Evolutionary conservation across 2,329 filamentous ascomycete genomes (phyloP), one percentile per base, ranked within the genome.

Genomic region (Amauroascus niger): DNA sequence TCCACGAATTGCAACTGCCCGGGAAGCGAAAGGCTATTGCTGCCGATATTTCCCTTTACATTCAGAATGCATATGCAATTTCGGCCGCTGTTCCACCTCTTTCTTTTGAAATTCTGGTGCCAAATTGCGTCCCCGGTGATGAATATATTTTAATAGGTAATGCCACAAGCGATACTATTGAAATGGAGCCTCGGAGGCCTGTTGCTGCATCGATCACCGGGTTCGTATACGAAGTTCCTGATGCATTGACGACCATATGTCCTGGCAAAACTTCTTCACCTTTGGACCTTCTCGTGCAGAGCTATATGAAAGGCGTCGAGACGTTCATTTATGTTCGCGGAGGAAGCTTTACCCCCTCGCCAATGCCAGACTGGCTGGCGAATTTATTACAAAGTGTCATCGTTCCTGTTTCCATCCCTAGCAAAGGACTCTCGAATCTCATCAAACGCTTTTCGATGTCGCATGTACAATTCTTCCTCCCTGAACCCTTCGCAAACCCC

Each of bases 401-500:
- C 0, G 77, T 97, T 0, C 89, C 90, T 2, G 74, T 97, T 6
- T 86, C 88, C 5, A 86, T 97, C 58, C 87, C 88, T 0, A 88
- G 88, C 4, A 81, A 83, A 55, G 83, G 83, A 0, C 84, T 96
- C 62, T 88, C 89, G 59, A 83, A 86, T 59, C 73, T 95, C 14
- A 86, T 98, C 65, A 85, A 84, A 61, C 91, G 93, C 61, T 96
- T 97, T 65, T 86, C 88, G 20, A 74, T 97, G 59, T 81, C 83
- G 1, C 80, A 96, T 64, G 88, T 94, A 39, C 82, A 94, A 62
- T 95, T 98, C 67, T 81, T 80, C 47, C 73, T 98, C 44, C 93
- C 93, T 0, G 82, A 89, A 62, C 86, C 87, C 0, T 80, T 84
- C 62, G 87, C 88, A 1, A 82, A 89, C 16, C 87, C 87, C 0